phyloP scores from a whole-genome alignment of 2,329 filamentous ascomycete species.

The Colletotrichum chlorophyti region DNA sequence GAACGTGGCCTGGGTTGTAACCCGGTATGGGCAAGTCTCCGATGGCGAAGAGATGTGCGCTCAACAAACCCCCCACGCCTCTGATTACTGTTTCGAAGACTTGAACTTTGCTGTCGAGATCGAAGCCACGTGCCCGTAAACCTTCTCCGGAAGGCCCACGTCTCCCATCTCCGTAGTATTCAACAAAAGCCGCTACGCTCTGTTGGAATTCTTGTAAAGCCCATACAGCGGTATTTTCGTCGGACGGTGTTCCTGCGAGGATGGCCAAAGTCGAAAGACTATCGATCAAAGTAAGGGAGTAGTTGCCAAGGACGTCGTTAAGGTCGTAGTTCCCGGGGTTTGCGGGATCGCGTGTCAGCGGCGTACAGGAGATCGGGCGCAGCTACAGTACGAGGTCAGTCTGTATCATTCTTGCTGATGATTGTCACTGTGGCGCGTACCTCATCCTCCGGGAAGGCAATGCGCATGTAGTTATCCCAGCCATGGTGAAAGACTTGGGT shows the following conservation, averaged over 20 bases:
- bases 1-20: conserved; percentile 63
- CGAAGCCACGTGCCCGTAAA: conserved; percentile 79
- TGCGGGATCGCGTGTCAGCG: conserved; percentile 81
- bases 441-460: conserved; percentile 97
- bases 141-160: conserved; percentile 73
- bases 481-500: conserved; percentile 95
- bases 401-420: neutral
- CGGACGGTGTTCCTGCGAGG: conserved; percentile 76
- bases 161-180: conserved; percentile 86
- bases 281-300: conserved; percentile 94
- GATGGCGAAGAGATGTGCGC: conserved; percentile 90
- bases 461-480: conserved; percentile 90
- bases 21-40: conserved; percentile 87
- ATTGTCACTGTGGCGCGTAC: conserved; percentile 43
- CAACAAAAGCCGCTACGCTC: conserved; percentile 77
- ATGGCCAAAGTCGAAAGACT: conserved; percentile 94
- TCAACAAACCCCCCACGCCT: conserved; percentile 87
- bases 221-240: conserved; percentile 61
- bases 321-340: conserved; percentile 84
- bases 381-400: conserved; percentile 56
- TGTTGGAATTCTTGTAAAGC: conserved; percentile 80
- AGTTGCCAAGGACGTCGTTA: conserved; percentile 96
- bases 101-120: conserved; percentile 97
- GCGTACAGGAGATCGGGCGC: conserved; percentile 82
- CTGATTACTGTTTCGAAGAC: conserved; percentile 98